Conservation (phyloP, 495 filamentous ascomycete species). For the Physcia stellaris region DNA sequence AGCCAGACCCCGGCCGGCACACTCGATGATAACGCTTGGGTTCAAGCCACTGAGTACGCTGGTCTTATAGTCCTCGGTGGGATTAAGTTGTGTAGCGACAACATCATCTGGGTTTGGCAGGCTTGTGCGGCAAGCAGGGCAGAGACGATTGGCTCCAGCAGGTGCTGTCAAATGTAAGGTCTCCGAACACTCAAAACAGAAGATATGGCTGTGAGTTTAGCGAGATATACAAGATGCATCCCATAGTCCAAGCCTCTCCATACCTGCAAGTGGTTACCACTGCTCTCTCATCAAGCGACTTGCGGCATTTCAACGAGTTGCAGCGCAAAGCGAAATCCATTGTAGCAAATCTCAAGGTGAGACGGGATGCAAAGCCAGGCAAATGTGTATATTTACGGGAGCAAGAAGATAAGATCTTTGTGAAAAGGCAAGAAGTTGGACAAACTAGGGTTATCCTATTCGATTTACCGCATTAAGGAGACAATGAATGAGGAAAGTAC, state of each 20-base stretch:
- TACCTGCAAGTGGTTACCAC: slow-evolving; percentile 89
- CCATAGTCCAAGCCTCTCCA: slow-evolving; percentile 6
- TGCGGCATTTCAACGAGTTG: slow-evolving; percentile 69
- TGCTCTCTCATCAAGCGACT: slow-evolving; percentile 57
- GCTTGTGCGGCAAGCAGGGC: slow-evolving; percentile 68
- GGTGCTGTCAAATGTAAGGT: slow-evolving; percentile 48
- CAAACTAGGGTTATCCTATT: too few species aligned
- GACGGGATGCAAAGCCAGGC: too few species aligned
- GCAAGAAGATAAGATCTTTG: too few species aligned
- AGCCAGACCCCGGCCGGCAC: slow-evolving; percentile 63
- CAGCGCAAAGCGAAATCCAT: slow-evolving; percentile 71
- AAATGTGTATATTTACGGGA: too few species aligned
- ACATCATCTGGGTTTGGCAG: slow-evolving; percentile 67
- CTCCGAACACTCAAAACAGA: slow-evolving; percentile 67
- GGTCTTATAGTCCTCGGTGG: slow-evolving; percentile 88
- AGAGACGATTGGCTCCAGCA: slow-evolving; percentile 41
- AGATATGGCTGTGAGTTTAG: slow-evolving; percentile 53
- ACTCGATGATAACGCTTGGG: slow-evolving; percentile 81
- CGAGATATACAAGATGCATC: not conserved
- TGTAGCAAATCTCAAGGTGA: too few species aligned
- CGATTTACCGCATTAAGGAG: too few species aligned
- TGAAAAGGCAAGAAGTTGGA: too few species aligned
- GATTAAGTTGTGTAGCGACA: slow-evolving; percentile 61
- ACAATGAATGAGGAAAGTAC: too few species aligned
- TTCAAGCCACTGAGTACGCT: slow-evolving; percentile 75